These are phyloP conservation scores for Elsinoe ampelina DNA, from an alignment of 2,329 filamentous ascomycete species.

Conservation along the genomic window DNA sequence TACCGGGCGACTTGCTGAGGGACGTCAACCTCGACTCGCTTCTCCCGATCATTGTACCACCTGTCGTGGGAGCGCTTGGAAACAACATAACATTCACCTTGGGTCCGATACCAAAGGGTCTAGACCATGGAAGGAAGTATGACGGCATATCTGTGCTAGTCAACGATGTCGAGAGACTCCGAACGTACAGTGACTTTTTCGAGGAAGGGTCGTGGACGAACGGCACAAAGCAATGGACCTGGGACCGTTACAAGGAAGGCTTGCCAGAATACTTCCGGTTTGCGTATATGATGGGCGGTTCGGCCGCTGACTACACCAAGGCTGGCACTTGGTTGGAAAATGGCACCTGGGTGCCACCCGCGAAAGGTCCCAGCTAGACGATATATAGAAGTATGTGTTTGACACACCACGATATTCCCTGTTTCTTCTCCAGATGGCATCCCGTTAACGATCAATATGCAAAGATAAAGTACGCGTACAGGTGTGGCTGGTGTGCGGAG, in stretches of 20 bases:
- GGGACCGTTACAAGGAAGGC: slow-evolving; percentile 23
- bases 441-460: background rate
- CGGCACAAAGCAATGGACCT: slow-evolving; percentile 26
- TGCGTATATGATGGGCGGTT: slow-evolving; percentile 59
- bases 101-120: slow-evolving; percentile 28
- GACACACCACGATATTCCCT: slow-evolving; percentile 8
- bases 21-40: slow-evolving; percentile 46
- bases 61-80: slow-evolving; percentile 33
- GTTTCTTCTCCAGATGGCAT: slow-evolving; percentile 10
- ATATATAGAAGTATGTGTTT: background rate
- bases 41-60: slow-evolving; percentile 41
- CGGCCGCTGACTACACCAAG: slow-evolving; percentile 61
- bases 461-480: background rate
- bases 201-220: slow-evolving; percentile 26
- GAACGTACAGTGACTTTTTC: slow-evolving; percentile 44
- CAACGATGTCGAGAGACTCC: slow-evolving; percentile 75
- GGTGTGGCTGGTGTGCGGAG: too few relatives aligned
- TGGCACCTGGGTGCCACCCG: slow-evolving; percentile 47
- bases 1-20: slow-evolving; percentile 58
- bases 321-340: slow-evolving; percentile 60
- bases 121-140: slow-evolving; percentile 39
- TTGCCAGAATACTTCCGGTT: slow-evolving; percentile 68
- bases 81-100: slow-evolving; percentile 59
- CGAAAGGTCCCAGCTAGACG: slow-evolving; percentile 15
- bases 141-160: slow-evolving; percentile 73